Percentiles rank a stretch among this genome's conserved stretches.
Conservation (phyloP, 2,329 filamentous ascomycete genomes). For the Fusarium sp. region DNA sequence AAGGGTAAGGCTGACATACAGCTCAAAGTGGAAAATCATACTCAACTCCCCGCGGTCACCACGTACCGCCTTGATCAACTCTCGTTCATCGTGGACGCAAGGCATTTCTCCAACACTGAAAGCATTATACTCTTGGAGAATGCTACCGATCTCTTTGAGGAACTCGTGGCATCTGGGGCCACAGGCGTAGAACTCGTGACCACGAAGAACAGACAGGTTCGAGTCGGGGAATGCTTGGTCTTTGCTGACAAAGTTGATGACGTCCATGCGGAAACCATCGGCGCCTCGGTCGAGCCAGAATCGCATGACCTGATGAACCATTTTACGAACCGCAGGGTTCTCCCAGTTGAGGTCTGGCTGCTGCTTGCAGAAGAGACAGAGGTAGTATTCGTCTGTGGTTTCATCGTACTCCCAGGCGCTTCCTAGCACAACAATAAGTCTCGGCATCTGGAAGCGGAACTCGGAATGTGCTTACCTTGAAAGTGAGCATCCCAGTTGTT, state of each 20-base stretch:
- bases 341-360: slow-evolving; percentile 86
- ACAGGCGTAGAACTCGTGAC: slow-evolving; percentile 61
- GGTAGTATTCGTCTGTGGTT: slow-evolving; percentile 62
- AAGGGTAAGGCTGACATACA: slow-evolving; percentile 49
- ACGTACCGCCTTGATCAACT: slow-evolving; percentile 60
- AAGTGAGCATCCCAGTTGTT: slow-evolving; percentile 64
- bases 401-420: slow-evolving; percentile 61
- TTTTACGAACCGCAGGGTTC: slow-evolving; percentile 68
- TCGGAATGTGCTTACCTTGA: slow-evolving; percentile 43
- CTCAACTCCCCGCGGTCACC: slow-evolving; percentile 67
- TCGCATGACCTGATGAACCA: slow-evolving; percentile 73
- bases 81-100: slow-evolving; percentile 52
- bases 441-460: neutral
- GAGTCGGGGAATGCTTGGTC: slow-evolving; percentile 64
- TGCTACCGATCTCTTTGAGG: slow-evolving; percentile 55
- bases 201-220: slow-evolving; percentile 44
- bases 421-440: slow-evolving; percentile 43
- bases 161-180: slow-evolving; percentile 60
- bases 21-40: slow-evolving; percentile 79
- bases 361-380: slow-evolving; percentile 73
- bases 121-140: slow-evolving; percentile 58
- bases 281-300: slow-evolving; percentile 78
- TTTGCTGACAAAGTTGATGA: slow-evolving; percentile 74
- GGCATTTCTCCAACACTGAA: slow-evolving; percentile 64
- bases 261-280: slow-evolving; percentile 72